phyloP scores from a whole-genome alignment of 176 grass and related monocot genomes.

The Zea luxurians region DNA sequence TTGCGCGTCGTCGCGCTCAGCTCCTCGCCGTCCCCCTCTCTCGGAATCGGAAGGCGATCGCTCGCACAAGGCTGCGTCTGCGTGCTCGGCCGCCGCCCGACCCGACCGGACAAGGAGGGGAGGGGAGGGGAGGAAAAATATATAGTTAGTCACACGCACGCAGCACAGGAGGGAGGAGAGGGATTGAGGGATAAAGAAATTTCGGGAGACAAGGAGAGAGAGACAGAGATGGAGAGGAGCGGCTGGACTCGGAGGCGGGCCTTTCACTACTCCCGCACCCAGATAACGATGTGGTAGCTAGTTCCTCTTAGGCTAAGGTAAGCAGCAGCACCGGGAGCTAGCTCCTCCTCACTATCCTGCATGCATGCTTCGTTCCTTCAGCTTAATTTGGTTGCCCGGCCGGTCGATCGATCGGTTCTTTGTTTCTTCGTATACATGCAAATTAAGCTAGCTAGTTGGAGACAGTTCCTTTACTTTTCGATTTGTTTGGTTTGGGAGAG shows the following conservation, averaged over 20 bases:
- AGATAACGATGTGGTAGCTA: conserved; percentile 79
- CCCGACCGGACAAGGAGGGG: conserved; percentile 51
- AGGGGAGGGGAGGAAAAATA: conserved; percentile 41
- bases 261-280: conserved; percentile 58
- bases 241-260: conserved; percentile 39
- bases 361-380: not conserved
- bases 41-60: conserved; percentile 99
- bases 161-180: conserved; percentile 45
- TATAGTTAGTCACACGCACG: conserved; percentile 47
- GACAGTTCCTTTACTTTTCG: not conserved
- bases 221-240: conserved; percentile 52
- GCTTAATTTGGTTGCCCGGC: not conserved
- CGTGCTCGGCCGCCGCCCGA: not conserved
- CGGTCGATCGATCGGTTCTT: not conserved
- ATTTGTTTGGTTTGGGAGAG: not conserved
- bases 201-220: conserved; percentile 44
- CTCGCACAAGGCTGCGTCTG: conserved; percentile 63
- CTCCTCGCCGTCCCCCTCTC: conserved; percentile 67
- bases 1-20: conserved; percentile 38
- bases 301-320: conserved; percentile 66
- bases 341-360: not conserved
- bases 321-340: not conserved
- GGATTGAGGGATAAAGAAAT: conserved; percentile 59
- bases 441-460: not conserved
- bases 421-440: not conserved